Base-by-base conservation (phyloP, 1,284 basidiomycete species). In the Sanghuangporus baumii region DNA sequence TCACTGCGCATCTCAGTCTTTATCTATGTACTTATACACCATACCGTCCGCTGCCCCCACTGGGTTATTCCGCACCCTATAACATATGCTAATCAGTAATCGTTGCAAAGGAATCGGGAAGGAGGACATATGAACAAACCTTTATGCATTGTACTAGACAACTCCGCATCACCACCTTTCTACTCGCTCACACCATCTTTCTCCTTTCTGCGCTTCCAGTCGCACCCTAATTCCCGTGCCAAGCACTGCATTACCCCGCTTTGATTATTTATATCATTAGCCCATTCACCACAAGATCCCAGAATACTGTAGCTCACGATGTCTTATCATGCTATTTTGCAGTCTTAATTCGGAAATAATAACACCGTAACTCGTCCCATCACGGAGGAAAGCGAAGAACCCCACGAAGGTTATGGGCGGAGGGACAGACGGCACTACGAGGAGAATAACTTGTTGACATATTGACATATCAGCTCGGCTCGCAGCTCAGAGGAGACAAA, bases 231-330 rank as follows among this genome's bases (percentile, higher is more conserved):
- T 46, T 55, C 20, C 43, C 52, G 38, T 41, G 2, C 37, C 46
- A 47, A 38, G 16, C 34, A 54, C 16, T 20, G 40, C 46, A 31
- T 34, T 14, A 61, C 60, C 59, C 48, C 47, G 20, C 34, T 57
- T 57, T 58, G 31, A 31, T 37, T 58, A 61, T 55, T 61, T 61
- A 61, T 61, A 61, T 61, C 59, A 61, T 55, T 46, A 61, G 51
- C 51, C 54, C 34, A 46, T 59, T 59, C 6, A 14, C 31, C 51
- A 51, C 51, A 58, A 48, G 52, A 16, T 37, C 36, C 34, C 34
- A 8, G 16, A 54, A 9, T 54, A 54, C 31, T 54, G 52, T 54
- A 54, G 52, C 52, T 34, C 52, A 54, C 43, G 14, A 54, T n/a
- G 14, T 31, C 31, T 31, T 31, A n/a, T 36, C 52, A 37, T 54